Conservation (phyloP, 106 monocot genomes). For the Allium sativum region DNA sequence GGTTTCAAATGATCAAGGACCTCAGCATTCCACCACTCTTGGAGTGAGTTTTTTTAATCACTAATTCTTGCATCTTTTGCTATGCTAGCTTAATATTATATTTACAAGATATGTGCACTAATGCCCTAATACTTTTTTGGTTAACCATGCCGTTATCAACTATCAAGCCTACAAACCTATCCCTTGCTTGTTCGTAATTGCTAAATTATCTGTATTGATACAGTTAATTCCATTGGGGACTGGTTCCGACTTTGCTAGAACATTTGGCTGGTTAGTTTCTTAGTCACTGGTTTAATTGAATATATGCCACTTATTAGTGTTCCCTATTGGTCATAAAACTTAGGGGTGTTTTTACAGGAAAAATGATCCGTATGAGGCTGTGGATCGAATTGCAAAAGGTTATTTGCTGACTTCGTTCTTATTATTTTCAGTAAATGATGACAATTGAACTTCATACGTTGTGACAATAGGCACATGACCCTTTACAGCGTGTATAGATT, state of each 20-base stretch:
- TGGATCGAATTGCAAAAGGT: conserved; percentile 90
- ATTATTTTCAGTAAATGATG: too few relatives aligned
- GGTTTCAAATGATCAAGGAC: conserved; percentile 11
- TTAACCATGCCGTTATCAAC: too few relatives aligned
- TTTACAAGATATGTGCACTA: too few relatives aligned
- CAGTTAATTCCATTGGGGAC: conserved; percentile 98
- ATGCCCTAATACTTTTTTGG: too few relatives aligned
- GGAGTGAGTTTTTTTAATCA: conserved; percentile 51
- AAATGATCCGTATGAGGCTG: conserved; percentile 75
- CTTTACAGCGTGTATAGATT: too few relatives aligned
- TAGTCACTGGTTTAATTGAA: background rate
- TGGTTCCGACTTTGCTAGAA: conserved; percentile 98
- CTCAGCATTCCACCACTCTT: conserved; percentile 55
- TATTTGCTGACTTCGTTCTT: background rate
- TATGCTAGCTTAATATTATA: too few relatives aligned
- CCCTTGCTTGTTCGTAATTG: too few relatives aligned
- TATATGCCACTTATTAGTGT: background rate
- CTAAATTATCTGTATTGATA: background rate
- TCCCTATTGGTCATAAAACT: conserved; percentile 1
- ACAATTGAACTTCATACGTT: too few relatives aligned
- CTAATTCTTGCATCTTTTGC: background rate
- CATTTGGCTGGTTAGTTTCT: conserved; percentile 76
- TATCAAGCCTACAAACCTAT: too few relatives aligned
- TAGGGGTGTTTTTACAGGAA: conserved; percentile 44
- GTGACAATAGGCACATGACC: too few relatives aligned